A percentile compares a stretch with the other conserved stretches of the same genome.
Evolutionary conservation across 129 eudicot species (phyloP).

Genomic region (Silybum marianum): DNA sequence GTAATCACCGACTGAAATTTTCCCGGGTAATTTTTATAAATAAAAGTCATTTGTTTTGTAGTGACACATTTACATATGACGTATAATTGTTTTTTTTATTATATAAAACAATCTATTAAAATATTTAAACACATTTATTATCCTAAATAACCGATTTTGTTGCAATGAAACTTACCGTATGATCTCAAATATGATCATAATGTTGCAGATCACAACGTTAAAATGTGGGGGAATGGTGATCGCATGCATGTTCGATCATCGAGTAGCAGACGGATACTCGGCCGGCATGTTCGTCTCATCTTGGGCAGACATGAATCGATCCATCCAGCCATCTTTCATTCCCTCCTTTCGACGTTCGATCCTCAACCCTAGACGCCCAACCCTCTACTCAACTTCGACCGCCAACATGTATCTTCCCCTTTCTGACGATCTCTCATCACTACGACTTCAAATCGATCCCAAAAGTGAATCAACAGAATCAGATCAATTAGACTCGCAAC

Average conservation of each 20-base stretch:
- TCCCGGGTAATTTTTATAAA: too few relatives aligned
- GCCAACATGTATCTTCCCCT: slow-evolving; percentile 16
- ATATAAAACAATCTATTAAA: too few relatives aligned
- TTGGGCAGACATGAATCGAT: slow-evolving; percentile 55
- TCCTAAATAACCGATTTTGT: neutral
- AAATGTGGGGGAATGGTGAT: slow-evolving; percentile 60
- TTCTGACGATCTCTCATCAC: slow-evolving; percentile 4
- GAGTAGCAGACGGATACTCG: slow-evolving; percentile 63
- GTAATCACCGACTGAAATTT: too few relatives aligned
- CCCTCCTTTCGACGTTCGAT: slow-evolving; percentile 64
- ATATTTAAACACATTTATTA: too few relatives aligned
- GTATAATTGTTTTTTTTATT: too few relatives aligned
- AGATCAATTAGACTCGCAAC: slow-evolving; percentile 23
- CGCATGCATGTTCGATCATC: slow-evolving; percentile 55
- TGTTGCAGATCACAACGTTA: slow-evolving; percentile 47
- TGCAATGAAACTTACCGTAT: slow-evolving; percentile 23
- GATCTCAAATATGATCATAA: neutral
- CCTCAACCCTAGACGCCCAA: slow-evolving; percentile 54
- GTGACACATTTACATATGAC: too few relatives aligned
- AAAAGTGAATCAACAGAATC: neutral
- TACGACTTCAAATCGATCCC: neutral
- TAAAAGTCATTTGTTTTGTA: too few relatives aligned
- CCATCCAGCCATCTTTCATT: slow-evolving; percentile 24
- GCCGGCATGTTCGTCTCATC: slow-evolving; percentile 65
- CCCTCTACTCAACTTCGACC: slow-evolving; percentile 3